Percentiles rank a stretch among this genome's conserved stretches.
Conservation (phyloP, 169 alveolate species). For the Cyclospora cayetanensis region DNA sequence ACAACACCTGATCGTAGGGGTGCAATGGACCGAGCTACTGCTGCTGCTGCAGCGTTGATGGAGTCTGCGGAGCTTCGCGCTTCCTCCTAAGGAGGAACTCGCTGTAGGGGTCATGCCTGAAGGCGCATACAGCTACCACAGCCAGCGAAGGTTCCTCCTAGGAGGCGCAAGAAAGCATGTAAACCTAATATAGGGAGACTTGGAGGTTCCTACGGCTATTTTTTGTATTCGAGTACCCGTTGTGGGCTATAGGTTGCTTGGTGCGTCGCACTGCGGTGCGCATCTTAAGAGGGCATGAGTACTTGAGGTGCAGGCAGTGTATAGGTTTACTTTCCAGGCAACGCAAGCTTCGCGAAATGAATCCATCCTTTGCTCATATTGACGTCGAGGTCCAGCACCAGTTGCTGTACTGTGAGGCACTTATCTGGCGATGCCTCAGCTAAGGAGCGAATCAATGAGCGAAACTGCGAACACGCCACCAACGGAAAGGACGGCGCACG, state of each 20-base stretch:
- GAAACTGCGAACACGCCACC: slow-evolving; percentile 23
- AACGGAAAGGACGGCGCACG: no score
- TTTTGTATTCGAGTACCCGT: background rate
- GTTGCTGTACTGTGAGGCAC: slow-evolving; percentile 4
- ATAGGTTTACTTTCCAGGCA: background rate
- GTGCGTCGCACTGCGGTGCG: no score
- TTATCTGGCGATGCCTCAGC: slow-evolving; percentile 9
- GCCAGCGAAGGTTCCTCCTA: no score
- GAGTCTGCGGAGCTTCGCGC: background rate
- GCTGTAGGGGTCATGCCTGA: background rate
- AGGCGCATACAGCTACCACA: background rate
- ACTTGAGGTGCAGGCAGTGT: background rate
- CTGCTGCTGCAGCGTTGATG: slow-evolving; percentile 10
- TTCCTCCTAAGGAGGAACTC: background rate
- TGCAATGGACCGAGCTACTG: background rate
- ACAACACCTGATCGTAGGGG: no score
- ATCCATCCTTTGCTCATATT: slow-evolving; percentile 55
- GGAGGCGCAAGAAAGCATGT: background rate
- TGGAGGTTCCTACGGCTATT: no score
- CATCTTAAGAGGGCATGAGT: background rate
- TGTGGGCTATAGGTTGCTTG: no score
- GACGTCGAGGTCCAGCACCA: slow-evolving; percentile 36
- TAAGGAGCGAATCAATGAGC: background rate
- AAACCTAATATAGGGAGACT: background rate
- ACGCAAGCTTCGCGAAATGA: background rate